Evolutionary conservation across 306 rosid species (phyloP), one percentile per base, ranked within the genome.

Genomic region (Alnus glutinosa): DNA sequence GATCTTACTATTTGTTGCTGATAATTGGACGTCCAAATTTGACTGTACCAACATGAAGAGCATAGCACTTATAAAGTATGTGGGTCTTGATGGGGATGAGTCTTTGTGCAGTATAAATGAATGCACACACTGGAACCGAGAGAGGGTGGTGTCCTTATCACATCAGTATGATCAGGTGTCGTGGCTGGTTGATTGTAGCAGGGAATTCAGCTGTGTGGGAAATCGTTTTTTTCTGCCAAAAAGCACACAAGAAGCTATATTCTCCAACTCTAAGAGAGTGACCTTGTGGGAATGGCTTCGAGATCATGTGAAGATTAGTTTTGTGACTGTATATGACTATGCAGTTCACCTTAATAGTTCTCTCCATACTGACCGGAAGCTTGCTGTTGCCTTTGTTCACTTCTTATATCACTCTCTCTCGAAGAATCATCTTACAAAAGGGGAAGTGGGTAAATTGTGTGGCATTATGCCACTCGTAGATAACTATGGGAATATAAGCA

Each of bases 101-200:
- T 87, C 85, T 42, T 58, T 81, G 47, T 85, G 81, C 78, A 87
- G 83, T 80, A 71, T 93, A 34, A 34, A 47, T 39, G 59, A 70
- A 66, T 82, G 78, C 64, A 55, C 2, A 47, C 57, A 16, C 4
- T 5, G 4, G 47, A 9, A 1, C 11, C n/a, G 81, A 34, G 39
- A 71, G 48, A 80, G 59, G 72, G 55, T 15, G 59, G 82, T 91
- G 15, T 68, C 28, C 67, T 32, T 84, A 19, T 86, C 89, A 50
- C 66, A 14, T 37, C 63, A 36, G 3, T 42, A 39, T 28, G 12
- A 12, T 79, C 82, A 67, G 55, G 70, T 81, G 36, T 81, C 90
- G 11, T 91, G 98, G 97, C 9, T 93, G 78, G 83, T 86, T 79
- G 77, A 75, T 51, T 89, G 93, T 83, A 89, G 83, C 81, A 55